Evolutionary conservation across 2,329 filamentous ascomycete species (phyloP).

Genomic region (Herpotrichia juniperi): DNA sequence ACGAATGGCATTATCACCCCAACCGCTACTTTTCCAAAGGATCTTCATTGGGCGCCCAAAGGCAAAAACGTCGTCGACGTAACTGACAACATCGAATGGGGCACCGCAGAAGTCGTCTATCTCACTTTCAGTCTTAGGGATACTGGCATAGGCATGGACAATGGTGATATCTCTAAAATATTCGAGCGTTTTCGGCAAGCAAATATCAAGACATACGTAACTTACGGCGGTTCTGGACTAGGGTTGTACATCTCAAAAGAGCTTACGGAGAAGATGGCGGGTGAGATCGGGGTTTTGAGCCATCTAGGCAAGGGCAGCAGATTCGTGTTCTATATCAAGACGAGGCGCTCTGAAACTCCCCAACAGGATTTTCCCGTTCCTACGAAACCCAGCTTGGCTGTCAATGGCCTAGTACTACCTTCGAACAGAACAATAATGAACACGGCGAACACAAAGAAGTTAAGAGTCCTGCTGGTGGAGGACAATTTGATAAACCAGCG

Average conservation of each 20-base stretch:
- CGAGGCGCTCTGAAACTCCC: not conserved
- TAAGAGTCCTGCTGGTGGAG: constrained; percentile 36
- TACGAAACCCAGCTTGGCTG: no score
- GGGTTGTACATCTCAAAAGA: constrained; percentile 47
- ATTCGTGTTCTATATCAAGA: constrained; percentile 1
- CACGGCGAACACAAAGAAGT: not conserved
- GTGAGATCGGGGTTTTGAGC: not conserved
- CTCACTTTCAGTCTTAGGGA: constrained; percentile 46
- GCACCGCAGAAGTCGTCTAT: constrained; percentile 46
- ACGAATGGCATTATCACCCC: constrained; percentile 5
- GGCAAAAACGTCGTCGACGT: constrained; percentile 25
- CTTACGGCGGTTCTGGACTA: constrained; percentile 43
- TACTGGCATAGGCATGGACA: constrained; percentile 48
- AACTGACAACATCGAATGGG: constrained; percentile 41
- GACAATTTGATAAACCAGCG: constrained; percentile 52
- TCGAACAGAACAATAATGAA: no score
- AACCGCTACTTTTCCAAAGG: constrained; percentile 18
- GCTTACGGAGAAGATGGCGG: constrained; percentile 7
- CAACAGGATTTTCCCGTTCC: constrained; percentile 9
- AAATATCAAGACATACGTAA: constrained; percentile 28
- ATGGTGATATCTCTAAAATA: constrained; percentile 46
- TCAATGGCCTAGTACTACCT: no score
- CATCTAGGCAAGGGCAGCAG: not conserved
- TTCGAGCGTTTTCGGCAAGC: constrained; percentile 46
- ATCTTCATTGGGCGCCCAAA: constrained; percentile 39